These are phyloP conservation scores for Hemerocallis citrina DNA, from an alignment of 106 monocot species.

Conservation along the genomic window DNA sequence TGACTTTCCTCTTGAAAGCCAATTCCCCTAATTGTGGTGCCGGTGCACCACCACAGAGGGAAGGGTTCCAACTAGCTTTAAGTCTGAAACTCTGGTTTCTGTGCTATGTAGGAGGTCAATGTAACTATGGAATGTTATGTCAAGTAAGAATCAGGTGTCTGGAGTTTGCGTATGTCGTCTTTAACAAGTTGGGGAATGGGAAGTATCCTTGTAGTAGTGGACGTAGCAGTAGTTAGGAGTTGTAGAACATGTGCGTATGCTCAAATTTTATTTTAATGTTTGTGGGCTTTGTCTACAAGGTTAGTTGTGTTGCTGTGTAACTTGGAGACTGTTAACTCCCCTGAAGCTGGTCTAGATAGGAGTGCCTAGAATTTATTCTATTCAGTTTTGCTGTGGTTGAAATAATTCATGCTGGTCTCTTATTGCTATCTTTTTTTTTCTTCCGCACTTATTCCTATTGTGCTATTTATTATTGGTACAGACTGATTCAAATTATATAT, in stretches of 20 bases:
- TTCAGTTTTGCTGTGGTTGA: constrained; percentile 3
- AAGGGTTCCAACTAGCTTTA: constrained; percentile 4
- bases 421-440: too few relatives aligned
- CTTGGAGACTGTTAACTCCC: background rate
- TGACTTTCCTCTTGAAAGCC: background rate
- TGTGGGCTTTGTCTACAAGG: background rate
- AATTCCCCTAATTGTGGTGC: background rate
- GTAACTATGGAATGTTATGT: background rate
- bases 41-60: constrained; percentile 1
- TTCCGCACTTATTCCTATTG: too few relatives aligned
- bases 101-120: background rate
- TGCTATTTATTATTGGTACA: too few relatives aligned
- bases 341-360: background rate
- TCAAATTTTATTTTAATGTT: background rate
- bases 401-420: constrained; percentile 1
- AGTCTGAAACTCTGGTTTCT: background rate
- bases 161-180: background rate
- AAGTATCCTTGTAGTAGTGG: constrained; percentile 2
- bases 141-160: constrained; percentile 3
- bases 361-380: constrained; percentile 1
- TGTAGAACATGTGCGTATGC: constrained; percentile 1
- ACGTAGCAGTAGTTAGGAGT: too few relatives aligned
- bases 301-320: constrained; percentile 1
- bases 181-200: background rate
- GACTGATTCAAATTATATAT: too few relatives aligned